phyloP scores from a whole-genome alignment of 1,284 basidiomycete species.

The Phaffia rhodozyma region DNA sequence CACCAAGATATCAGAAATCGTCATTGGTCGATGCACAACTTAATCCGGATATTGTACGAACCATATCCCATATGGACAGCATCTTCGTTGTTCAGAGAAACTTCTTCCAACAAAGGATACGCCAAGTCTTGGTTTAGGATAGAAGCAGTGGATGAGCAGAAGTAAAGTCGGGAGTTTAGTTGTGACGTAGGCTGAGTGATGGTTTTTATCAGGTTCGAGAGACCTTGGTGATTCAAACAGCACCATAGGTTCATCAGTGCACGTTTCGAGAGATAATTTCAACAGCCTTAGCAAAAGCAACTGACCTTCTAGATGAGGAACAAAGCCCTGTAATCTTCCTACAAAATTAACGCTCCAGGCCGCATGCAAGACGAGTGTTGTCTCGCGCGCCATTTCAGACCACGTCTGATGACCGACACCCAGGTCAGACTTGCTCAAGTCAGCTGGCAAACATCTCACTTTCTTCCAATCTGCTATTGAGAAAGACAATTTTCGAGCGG shows the following conservation, averaged over 20 bases:
- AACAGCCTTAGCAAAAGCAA: background rate
- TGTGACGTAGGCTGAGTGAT: background rate
- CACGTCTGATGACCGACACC: no score
- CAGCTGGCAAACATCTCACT: no score
- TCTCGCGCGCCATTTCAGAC: background rate
- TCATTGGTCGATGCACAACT: no score
- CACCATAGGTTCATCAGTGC: background rate
- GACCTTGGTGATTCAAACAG: background rate
- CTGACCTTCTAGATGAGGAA: background rate
- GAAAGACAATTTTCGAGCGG: no score
- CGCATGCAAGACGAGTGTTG: background rate
- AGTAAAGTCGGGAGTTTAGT: background rate
- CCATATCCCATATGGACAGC: background rate
- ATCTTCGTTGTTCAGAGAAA: background rate
- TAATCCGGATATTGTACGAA: no score
- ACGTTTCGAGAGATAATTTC: background rate
- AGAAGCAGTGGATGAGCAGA: conserved; percentile 1
- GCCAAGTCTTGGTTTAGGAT: background rate
- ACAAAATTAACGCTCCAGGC: conserved; percentile 1
- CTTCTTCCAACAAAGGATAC: background rate
- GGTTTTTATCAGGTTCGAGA: background rate
- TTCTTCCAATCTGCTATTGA: no score
- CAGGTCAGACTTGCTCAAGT: no score
- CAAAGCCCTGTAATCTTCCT: background rate
- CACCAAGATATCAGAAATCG: no score